Conservation (phyloP, 495 filamentous ascomycete genomes). For the Aspergillus steynii region DNA sequence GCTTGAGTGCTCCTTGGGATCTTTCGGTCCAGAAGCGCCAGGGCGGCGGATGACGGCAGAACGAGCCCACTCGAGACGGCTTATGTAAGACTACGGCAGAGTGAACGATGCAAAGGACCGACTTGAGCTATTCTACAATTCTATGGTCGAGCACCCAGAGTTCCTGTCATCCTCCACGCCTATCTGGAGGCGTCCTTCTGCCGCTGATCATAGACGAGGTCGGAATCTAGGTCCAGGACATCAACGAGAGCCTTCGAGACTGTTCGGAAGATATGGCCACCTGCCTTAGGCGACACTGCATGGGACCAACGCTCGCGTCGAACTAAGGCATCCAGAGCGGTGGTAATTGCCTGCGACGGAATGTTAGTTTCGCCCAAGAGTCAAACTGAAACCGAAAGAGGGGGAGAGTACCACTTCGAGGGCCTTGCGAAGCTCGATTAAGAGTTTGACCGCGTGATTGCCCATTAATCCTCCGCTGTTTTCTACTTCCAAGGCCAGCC, state of each 20-base stretch:
- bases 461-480: constrained; percentile 11
- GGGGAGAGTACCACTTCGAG: constrained; percentile 27
- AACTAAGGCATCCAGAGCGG: neutral
- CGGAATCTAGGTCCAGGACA: too few relatives aligned
- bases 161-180: too few relatives aligned
- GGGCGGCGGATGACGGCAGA: neutral
- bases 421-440: constrained; percentile 47
- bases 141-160: too few relatives aligned
- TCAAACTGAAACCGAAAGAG: neutral
- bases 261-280: too few relatives aligned
- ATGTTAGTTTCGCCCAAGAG: constrained; percentile 2
- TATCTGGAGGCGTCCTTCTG: too few relatives aligned
- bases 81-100: too few relatives aligned
- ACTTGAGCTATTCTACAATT: too few relatives aligned
- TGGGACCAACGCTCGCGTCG: too few relatives aligned
- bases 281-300: too few relatives aligned
- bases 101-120: too few relatives aligned
- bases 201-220: too few relatives aligned
- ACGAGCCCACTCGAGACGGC: neutral
- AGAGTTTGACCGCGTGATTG: constrained; percentile 33
- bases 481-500: constrained; percentile 45
- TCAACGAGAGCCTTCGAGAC: too few relatives aligned
- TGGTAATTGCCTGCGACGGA: neutral
- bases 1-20: constrained; percentile 1
- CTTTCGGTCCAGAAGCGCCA: neutral